Base-by-base conservation (phyloP, 176 grass and related monocot species). In the Rhynchospora tenuis region DNA sequence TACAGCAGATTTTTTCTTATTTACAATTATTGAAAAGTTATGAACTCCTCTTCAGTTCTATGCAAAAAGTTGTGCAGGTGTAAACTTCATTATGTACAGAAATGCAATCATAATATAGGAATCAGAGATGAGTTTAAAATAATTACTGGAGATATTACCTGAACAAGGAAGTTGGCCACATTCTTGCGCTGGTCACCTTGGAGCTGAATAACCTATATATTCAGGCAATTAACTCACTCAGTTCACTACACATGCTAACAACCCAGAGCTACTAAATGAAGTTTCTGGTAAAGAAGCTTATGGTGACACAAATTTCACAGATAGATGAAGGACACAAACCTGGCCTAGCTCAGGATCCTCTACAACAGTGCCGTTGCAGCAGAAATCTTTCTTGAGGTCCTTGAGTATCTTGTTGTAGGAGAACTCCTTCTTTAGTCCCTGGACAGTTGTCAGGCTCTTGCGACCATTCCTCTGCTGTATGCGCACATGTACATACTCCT, bases 381-480 rank as follows among this genome's bases (percentile, higher is more conserved):
- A 89, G 74, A 91, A 85, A 1, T 91, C 89, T 47, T 87, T 87
- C 89, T 91, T 91, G 43, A 91, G 86, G 66, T 91, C 89, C 11
- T 87, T 75, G 29, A 91, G 89, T 51, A 91, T 88, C 83, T 58
- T 83, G 68, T 63, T 76, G 82, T 88, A 91, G 76, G 64, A 85
- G 74, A 83, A 91, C 20, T 68, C 86, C 17, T 74, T 77, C 82
- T 84, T 83, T 47, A 91, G 59, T 24, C 89, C 89, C 82, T 91
- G 89, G 57, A 91, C 89, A 64, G 89, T 91, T 3, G 89, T 91
- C 89, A 91, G 82, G 68, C 60, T 59, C 89, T 91, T 91, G 59
- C 69, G 68, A 6, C 89, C 89, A 64, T 83, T 91, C 23, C 90
- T 70, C 78, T 92, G 90, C 87, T 89, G 90, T 80, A 79, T 61